Evolutionary conservation across 2,329 filamentous ascomycete genomes (phyloP), one percentile per base, ranked within the genome.

Genomic region (Talaromyces funiculosus): DNA sequence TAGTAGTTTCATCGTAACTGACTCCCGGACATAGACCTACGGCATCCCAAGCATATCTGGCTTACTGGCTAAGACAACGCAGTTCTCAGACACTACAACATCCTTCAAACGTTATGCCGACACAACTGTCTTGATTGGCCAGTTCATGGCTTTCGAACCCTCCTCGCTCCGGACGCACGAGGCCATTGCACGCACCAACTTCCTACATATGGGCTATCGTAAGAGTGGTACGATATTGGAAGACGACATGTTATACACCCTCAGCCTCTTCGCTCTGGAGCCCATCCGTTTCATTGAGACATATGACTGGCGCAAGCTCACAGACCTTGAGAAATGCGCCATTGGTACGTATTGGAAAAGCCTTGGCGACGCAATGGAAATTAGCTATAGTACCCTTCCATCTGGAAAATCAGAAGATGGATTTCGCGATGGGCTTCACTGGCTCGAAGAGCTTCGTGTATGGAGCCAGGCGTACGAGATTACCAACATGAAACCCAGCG

Each of bases 291-390:
- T 88, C 78, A 81, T 89, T 33, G 71, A 79, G 4, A 75, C 75
- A 3, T 89, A 85, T 66, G 90, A 92, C 69, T 93, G 89, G 89
- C 82, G 90, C 2, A 47, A 75, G 6, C 71, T 90, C 18, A 86
- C 81, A 14, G 83, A 86, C 0, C 78, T 92, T 72, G 90, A 92
- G 72, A 71, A 78, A 14, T 89, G 86, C 62, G 88, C 87, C 0
- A 73, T 87, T 29, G 86, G 83, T 12, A 85, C 84, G 0, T 85
- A 88, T 67, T 92, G 88, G 88, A 89, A 89, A 72, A 80, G 80
- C 56, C 74, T 90, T 18, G 89, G 88, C 8, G 86, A 90, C 66
- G 83, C 84, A 57, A 88, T 92, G 83, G 81, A 79, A 0, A 88
- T 92, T 57, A 73, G 74, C 2, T 83, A 77, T 53, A 72, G 74